Base-by-base conservation (phyloP, 345 rosid species). In the Euphorbia tirucalli region DNA sequence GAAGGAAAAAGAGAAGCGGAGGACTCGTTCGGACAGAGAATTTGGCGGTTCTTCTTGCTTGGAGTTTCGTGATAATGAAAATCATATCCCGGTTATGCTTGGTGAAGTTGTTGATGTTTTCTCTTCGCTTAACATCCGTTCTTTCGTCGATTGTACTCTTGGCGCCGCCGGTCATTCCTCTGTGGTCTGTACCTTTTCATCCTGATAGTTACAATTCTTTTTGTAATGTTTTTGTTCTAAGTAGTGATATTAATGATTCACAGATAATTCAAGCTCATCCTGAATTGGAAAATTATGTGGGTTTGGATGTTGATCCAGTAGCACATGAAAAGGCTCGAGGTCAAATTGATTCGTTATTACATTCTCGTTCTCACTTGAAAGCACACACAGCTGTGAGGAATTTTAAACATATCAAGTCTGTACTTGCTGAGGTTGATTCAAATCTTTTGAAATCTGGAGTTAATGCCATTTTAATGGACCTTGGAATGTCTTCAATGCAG, bases 401-500 rank as follows among this genome's bases (percentile, higher is more conserved):
- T 79, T 91, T 87, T 68, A 92, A 78, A 71, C 61, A 73, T 76
- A 77, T 92, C 13, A 90, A 85, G 71, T 79, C 90, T 18, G 80
- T 79, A 3, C 55, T 91, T 7, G 57, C 82, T 16, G 85, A 83
- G 70, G 70, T 84, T 56, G 88, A 87, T 71, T 81, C 71, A 4
- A 71, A 74, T 11, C 71, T 85, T 57, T 75, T 85, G 43, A 52
- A 73, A 64, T 75, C 79, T 2, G 96, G 96, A 55, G 88, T 92
- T 41, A 90, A 91, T 85, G 97, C 87, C 64, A 92, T 94, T 71
- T 84, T 94, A 49, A 89, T 94, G 98, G 98, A 94, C 84, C 83
- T 91, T 21, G 98, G 98, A 69, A 90, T 94, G 91, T 92, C 98
- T 60, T 94, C 98, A 13, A 94, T 94, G 97, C 98, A 94, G 98